Percentiles rank a stretch among this genome's conserved stretches.
phyloP scores from a whole-genome alignment of 768 basidiomycete genomes.

The Pleurotus giganteus region DNA sequence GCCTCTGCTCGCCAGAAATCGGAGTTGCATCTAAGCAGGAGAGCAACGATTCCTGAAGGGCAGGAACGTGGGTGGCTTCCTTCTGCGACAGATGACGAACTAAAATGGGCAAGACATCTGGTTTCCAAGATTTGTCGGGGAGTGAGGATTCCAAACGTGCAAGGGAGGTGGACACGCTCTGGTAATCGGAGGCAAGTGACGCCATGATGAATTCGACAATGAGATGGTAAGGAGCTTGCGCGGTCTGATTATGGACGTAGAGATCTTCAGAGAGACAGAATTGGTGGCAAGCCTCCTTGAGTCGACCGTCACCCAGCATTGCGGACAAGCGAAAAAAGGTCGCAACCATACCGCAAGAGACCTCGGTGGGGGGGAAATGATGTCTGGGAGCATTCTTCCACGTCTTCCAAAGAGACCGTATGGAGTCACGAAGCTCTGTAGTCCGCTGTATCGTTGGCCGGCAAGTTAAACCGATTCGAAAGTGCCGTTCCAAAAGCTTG shows the following conservation, averaged over 20 bases:
- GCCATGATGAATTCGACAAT: conserved; percentile 33
- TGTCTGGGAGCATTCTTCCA: conserved; percentile 31
- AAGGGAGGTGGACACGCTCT: conserved; percentile 28
- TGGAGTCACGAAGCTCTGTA: conserved; percentile 16
- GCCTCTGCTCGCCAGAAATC: conserved; percentile 28
- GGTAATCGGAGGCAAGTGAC: conserved; percentile 24
- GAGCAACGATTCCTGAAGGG: conserved; percentile 32
- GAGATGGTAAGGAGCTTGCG: conserved; percentile 29
- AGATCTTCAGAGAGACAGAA: conserved; percentile 28
- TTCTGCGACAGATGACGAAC: conserved; percentile 20
- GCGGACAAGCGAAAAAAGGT: conserved; percentile 47
- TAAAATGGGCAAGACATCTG: conserved; percentile 22
- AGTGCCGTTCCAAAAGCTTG: background rate
- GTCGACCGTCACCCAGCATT: conserved; percentile 30
- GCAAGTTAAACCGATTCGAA: background rate
- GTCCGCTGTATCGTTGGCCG: background rate
- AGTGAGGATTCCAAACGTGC: conserved; percentile 23
- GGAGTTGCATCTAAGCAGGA: conserved; percentile 29
- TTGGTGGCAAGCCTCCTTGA: conserved; percentile 35
- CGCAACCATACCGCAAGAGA: conserved; percentile 36
- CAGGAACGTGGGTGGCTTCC: conserved; percentile 28
- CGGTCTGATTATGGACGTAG: conserved; percentile 19
- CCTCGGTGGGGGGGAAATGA: conserved; percentile 15
- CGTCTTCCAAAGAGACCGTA: conserved; percentile 35
- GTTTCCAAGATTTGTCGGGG: conserved; percentile 21